A percentile compares a stretch with the other conserved stretches of the same genome.
These are phyloP conservation scores for Cladosporium halotolerans DNA, from an alignment of 2,329 filamentous ascomycete species.

Conservation along the genomic window DNA sequence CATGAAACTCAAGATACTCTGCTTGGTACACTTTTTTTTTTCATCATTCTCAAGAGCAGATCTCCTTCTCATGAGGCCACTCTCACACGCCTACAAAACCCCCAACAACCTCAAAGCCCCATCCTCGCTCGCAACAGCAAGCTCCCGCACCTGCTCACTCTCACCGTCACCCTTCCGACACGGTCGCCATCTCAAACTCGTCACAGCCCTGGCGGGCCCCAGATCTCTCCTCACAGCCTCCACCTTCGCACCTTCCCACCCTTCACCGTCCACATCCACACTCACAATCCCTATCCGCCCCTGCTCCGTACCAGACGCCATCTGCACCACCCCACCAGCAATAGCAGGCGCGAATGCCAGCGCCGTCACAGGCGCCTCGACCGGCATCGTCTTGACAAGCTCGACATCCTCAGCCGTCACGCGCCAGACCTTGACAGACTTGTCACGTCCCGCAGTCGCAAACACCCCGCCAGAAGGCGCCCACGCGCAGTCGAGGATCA, in stretches of 20 bases:
- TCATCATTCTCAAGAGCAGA: too few species aligned
- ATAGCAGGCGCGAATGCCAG: constrained; percentile 21
- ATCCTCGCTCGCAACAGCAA: constrained; percentile 39
- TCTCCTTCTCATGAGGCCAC: too few species aligned
- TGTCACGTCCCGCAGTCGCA: constrained; percentile 86
- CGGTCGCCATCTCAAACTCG: constrained; percentile 4
- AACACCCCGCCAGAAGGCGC: constrained; percentile 52
- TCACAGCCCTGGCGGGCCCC: constrained; percentile 9
- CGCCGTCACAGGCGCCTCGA: constrained; percentile 25
- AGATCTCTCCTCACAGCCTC: constrained; percentile 1
- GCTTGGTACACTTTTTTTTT: too few species aligned
- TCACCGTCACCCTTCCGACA: background rate
- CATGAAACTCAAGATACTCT: too few species aligned
- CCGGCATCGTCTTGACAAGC: constrained; percentile 18
- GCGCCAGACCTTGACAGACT: constrained; percentile 61
- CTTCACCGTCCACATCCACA: background rate
- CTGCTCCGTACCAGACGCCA: constrained; percentile 24
- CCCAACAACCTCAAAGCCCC: constrained; percentile 32
- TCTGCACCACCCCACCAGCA: background rate
- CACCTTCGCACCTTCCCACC: constrained; percentile 5
- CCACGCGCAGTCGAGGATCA: constrained; percentile 90
- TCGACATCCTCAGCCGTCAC: background rate
- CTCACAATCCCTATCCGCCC: constrained; percentile 16
- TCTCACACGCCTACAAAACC: background rate
- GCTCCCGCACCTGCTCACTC: constrained; percentile 15